A percentile compares a stretch with the other conserved stretches of the same genome.
These are phyloP conservation scores for Ustilago tritici DNA, from an alignment of 1,284 basidiomycete species.

Conservation along the genomic window DNA sequence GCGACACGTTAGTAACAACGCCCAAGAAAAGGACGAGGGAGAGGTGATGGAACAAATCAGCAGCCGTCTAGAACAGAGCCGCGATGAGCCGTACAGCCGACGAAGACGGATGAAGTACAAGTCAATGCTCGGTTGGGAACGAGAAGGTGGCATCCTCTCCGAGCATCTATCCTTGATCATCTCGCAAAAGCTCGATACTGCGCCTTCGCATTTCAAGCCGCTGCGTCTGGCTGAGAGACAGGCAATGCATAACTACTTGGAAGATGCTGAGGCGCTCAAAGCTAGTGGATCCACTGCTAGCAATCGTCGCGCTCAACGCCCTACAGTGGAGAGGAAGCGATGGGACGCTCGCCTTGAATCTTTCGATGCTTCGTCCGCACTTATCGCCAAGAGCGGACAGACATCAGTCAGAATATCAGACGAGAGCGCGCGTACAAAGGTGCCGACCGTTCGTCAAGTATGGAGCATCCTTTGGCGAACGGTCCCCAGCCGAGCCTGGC, in stretches of 20 bases:
- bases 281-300: slow-evolving; percentile 37
- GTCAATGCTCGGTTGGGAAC: slow-evolving; percentile 39
- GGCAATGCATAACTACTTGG: slow-evolving; percentile 34
- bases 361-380: background rate
- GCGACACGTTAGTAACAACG: background rate
- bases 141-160: slow-evolving; percentile 22
- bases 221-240: slow-evolving; percentile 36
- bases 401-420: background rate
- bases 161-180: slow-evolving; percentile 46
- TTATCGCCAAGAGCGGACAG: background rate
- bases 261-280: slow-evolving; percentile 39
- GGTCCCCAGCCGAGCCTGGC: slow-evolving; percentile 79
- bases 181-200: slow-evolving; percentile 28
- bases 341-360: slow-evolving; percentile 15
- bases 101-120: slow-evolving; percentile 24
- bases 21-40: slow-evolving; percentile 60
- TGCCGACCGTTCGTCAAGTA: slow-evolving; percentile 24
- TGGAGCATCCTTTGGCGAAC: slow-evolving; percentile 76
- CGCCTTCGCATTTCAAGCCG: slow-evolving; percentile 42
- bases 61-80: background rate
- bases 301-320: slow-evolving; percentile 24
- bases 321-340: slow-evolving; percentile 9
- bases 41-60: slow-evolving; percentile 69
- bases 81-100: slow-evolving; percentile 72
- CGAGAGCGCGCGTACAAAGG: background rate